phyloP scores from a whole-genome alignment of 371 early-diverging fungal genomes.

The Choanephora cucurbitarum region DNA sequence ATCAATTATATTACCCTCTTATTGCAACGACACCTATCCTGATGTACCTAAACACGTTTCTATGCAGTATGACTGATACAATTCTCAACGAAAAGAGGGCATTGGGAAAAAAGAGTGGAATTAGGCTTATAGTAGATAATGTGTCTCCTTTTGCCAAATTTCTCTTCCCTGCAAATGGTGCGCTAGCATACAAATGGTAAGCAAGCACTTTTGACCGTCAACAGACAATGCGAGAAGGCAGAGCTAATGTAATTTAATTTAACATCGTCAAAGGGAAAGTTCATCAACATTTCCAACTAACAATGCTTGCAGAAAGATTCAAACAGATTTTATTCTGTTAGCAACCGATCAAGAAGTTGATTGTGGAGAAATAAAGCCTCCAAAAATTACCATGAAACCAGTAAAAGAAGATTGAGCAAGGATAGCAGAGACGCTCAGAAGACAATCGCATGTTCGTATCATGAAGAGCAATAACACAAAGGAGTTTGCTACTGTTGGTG shows the following conservation, averaged over 20 bases:
- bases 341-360: slow-evolving; percentile 6
- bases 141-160: slow-evolving; percentile 12
- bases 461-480: slow-evolving; percentile 6
- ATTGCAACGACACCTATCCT: slow-evolving; percentile 15
- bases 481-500: not conserved
- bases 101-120: slow-evolving; percentile 17
- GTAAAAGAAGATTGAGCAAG: slow-evolving; percentile 3
- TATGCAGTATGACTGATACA: slow-evolving; percentile 17
- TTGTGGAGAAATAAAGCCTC: slow-evolving; percentile 9
- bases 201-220: slow-evolving; percentile 16
- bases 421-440: slow-evolving; percentile 1
- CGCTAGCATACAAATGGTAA: slow-evolving; percentile 14
- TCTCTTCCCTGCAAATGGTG: slow-evolving; percentile 16
- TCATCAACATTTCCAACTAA: not conserved
- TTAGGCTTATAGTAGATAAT: slow-evolving; percentile 16
- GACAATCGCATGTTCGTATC: slow-evolving; percentile 1
- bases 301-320: not conserved
- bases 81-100: slow-evolving; percentile 17
- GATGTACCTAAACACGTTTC: slow-evolving; percentile 17
- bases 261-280: not conserved
- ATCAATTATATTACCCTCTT: slow-evolving; percentile 17
- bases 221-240: slow-evolving; percentile 10
- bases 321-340: slow-evolving; percentile 1
- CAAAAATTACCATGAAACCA: not conserved
- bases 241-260: slow-evolving; percentile 8